Base-by-base conservation (phyloP, 176 grass and related monocot species). In the Aegilops sharonensis region DNA sequence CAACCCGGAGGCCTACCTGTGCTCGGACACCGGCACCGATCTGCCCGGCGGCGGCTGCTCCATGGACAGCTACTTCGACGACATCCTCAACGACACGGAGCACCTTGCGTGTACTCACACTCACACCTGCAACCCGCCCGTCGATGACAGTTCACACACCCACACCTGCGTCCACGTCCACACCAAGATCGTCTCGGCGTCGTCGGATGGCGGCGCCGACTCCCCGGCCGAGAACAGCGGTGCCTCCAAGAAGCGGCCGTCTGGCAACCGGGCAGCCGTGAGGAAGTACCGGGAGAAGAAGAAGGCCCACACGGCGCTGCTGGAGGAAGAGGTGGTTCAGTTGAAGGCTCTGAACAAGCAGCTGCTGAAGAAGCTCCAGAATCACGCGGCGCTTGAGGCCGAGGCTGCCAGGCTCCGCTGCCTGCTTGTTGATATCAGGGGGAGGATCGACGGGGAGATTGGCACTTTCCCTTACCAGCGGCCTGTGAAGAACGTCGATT, bases 401-500 rank as follows among this genome's bases (percentile, higher is more conserved):
- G 89, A 94, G 87, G 89, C 82, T 1, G 70, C 71, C 8, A 83
- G 92, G 68, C 89, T 94, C 8, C 78, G 87, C 9, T 94, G 92
- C 43, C 65, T 90, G 31, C 89, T 89, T 13, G 89, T 94, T 29
- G 89, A 94, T 47, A 68, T 94, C n/a, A 85, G 92, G 37, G 92
- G 89, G 17, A 89, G 92, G 29, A 89, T 94, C 42, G 87, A 94
- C 48, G 89, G 89, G 31, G 92, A 91, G 85, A 89, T 98, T 32
- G 93, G 91, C 7, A 32, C 85, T 18, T 98, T 98, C 68, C 95
- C 95, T 47, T 98, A 92, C 68, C 89, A 95, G 78, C 91, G 89
- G 52, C 95, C 87, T 13, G 35, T 76, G 29, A 94, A 78, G 67
- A 87, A 74, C 65, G 64, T 81, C 0, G 76, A 89, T 65, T 37